These are phyloP conservation scores for Pleurostoma richardsiae DNA, from an alignment of 2,329 filamentous ascomycete genomes.

Conservation along the genomic window DNA sequence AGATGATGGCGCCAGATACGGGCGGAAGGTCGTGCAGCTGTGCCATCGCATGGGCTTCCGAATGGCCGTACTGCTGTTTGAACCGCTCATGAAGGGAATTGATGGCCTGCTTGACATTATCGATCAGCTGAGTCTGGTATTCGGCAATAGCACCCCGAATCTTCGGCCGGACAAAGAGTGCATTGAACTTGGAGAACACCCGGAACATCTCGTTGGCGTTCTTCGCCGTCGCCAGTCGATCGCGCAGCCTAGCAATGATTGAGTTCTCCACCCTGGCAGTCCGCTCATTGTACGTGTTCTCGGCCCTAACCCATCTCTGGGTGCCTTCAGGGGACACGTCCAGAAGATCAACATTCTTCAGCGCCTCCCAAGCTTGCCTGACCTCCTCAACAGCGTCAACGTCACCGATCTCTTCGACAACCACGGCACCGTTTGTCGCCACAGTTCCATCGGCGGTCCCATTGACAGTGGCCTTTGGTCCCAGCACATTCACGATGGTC, in stretches of 20 bases:
- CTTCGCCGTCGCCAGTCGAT: constrained; percentile 90
- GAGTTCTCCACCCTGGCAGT: constrained; percentile 98
- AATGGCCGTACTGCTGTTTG: constrained; percentile 98
- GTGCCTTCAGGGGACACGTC: constrained; percentile 90
- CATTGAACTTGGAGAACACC: constrained; percentile 99
- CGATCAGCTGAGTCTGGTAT: constrained; percentile 96
- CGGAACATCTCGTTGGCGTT: constrained; percentile 99
- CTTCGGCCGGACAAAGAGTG: constrained; percentile 96
- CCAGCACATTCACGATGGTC: constrained; percentile 95
- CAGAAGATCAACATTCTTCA: constrained; percentile 92
- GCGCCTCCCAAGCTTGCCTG: constrained; percentile 84
- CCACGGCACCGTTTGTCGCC: constrained; percentile 55
- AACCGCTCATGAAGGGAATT: constrained; percentile 90
- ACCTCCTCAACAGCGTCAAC: constrained; percentile 97
- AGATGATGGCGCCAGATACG: constrained; percentile 94
- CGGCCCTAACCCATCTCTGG: constrained; percentile 85
- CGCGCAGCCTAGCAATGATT: constrained; percentile 89
- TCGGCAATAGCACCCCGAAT: constrained; percentile 96
- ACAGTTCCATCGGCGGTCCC: constrained; percentile 44
- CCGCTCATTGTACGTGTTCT: constrained; percentile 94
- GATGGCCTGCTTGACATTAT: constrained; percentile 96
- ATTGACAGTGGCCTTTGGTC: constrained; percentile 60
- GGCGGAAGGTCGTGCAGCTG: constrained; percentile 93
- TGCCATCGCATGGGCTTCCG: constrained; percentile 96
- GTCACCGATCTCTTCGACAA: constrained; percentile 92